These are phyloP conservation scores for Leucogyrophana mollusca DNA, from an alignment of 768 basidiomycete species.

Conservation along the genomic window DNA sequence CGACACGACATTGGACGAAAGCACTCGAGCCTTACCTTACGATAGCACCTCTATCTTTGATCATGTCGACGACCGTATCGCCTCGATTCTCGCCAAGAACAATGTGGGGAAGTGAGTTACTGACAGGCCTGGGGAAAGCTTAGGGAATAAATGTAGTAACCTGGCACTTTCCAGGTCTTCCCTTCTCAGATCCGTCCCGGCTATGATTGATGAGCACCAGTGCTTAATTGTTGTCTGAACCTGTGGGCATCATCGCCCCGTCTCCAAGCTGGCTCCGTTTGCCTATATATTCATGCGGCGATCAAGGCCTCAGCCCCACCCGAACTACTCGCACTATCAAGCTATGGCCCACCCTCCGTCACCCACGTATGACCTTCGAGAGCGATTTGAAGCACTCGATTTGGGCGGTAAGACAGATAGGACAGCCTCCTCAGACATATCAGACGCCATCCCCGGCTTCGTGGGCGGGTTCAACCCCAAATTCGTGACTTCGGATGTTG, in stretches of 20 bases:
- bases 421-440: constrained; percentile 15
- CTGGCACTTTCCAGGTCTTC: too few species aligned
- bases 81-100: too few species aligned
- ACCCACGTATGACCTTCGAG: constrained; percentile 25
- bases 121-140: too few species aligned
- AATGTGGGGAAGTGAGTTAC: too few species aligned
- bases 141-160: too few species aligned
- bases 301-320: constrained; percentile 6
- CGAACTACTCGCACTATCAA: background rate
- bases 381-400: constrained; percentile 31
- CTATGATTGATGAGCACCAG: constrained; percentile 13
- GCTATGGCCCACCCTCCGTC: constrained; percentile 13
- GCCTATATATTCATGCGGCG: constrained; percentile 4
- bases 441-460: constrained; percentile 26
- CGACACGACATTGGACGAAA: too few species aligned
- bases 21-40: too few species aligned
- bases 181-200: too few species aligned
- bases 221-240: too few species aligned
- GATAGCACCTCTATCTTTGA: too few species aligned
- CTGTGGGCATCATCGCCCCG: background rate
- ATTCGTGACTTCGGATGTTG: constrained; percentile 6
- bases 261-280: constrained; percentile 11
- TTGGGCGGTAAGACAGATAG: constrained; percentile 21
- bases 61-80: too few species aligned
- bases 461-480: constrained; percentile 47